A percentile compares a stretch with the other conserved stretches of the same genome.
These are phyloP conservation scores for Podaxis pistillaris DNA, from an alignment of 768 basidiomycete species.

Conservation along the genomic window DNA sequence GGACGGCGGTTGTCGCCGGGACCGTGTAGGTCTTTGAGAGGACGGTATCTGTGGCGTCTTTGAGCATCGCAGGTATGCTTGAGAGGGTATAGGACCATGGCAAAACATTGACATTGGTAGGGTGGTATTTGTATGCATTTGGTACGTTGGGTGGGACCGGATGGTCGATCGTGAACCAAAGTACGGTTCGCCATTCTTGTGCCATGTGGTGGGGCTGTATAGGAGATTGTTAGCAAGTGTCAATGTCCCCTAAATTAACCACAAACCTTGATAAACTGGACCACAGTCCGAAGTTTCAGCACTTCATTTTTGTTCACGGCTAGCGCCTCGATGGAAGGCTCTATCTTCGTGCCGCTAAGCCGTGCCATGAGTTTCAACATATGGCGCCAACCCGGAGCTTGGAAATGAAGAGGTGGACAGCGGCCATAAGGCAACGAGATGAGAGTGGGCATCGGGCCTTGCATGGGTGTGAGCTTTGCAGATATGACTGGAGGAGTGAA, in stretches of 20 bases:
- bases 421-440: conserved; percentile 73
- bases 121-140: conserved; percentile 46
- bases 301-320: conserved; percentile 48
- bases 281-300: conserved; percentile 67
- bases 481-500: conserved; percentile 60
- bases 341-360: conserved; percentile 65
- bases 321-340: conserved; percentile 68
- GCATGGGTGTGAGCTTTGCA: conserved; percentile 43
- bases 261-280: conserved; percentile 75
- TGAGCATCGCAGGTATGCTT: conserved; percentile 57
- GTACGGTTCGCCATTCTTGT: conserved; percentile 66
- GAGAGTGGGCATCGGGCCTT: conserved; percentile 61
- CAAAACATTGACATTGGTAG: conserved; percentile 60
- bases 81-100: conserved; percentile 74
- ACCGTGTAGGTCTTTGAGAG: conserved; percentile 73
- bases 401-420: conserved; percentile 67
- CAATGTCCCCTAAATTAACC: not conserved
- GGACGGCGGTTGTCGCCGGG: conserved; percentile 55
- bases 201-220: conserved; percentile 57
- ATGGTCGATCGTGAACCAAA: conserved; percentile 78
- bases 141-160: conserved; percentile 49
- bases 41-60: conserved; percentile 58
- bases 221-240: not conserved
- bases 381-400: conserved; percentile 73
- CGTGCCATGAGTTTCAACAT: conserved; percentile 74